phyloP scores from a whole-genome alignment of 257 asterid genomes.

The Lithospermum erythrorhizon region DNA sequence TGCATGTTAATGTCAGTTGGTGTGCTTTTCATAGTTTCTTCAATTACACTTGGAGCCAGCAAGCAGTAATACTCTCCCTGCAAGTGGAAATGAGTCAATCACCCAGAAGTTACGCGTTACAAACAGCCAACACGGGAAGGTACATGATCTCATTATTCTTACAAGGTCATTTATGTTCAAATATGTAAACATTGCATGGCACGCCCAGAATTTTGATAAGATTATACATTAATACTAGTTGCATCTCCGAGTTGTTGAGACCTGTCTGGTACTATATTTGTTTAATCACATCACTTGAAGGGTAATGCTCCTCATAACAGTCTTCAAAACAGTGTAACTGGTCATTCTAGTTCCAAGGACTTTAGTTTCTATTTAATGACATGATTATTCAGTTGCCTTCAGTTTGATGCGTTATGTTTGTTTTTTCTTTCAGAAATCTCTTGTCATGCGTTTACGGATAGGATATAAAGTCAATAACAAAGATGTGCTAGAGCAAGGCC shows the following conservation, averaged over 20 bases:
- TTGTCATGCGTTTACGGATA: slow-evolving; percentile 81
- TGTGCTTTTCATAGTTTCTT: slow-evolving; percentile 55
- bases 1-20: too few relatives aligned
- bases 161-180: neutral
- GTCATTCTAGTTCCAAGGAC: neutral
- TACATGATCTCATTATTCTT: slow-evolving; percentile 14
- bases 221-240: neutral
- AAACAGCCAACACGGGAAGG: slow-evolving; percentile 95
- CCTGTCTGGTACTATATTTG: neutral
- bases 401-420: neutral
- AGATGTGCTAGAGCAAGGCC: slow-evolving; percentile 91
- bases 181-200: neutral
- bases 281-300: too few relatives aligned
- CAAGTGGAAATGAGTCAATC: slow-evolving; percentile 53
- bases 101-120: slow-evolving; percentile 66
- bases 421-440: slow-evolving; percentile 58
- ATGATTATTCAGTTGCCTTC: neutral
- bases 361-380: slow-evolving; percentile 1
- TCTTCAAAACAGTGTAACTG: neutral
- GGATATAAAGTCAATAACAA: slow-evolving; percentile 56
- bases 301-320: neutral
- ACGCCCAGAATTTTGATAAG: too few relatives aligned
- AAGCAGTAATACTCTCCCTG: slow-evolving; percentile 68
- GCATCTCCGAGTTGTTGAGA: neutral
- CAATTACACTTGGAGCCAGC: slow-evolving; percentile 97